These are phyloP conservation scores for Ophiocordyceps camponoti-floridani DNA, from an alignment of 2,329 filamentous ascomycete genomes.

Conservation along the genomic window DNA sequence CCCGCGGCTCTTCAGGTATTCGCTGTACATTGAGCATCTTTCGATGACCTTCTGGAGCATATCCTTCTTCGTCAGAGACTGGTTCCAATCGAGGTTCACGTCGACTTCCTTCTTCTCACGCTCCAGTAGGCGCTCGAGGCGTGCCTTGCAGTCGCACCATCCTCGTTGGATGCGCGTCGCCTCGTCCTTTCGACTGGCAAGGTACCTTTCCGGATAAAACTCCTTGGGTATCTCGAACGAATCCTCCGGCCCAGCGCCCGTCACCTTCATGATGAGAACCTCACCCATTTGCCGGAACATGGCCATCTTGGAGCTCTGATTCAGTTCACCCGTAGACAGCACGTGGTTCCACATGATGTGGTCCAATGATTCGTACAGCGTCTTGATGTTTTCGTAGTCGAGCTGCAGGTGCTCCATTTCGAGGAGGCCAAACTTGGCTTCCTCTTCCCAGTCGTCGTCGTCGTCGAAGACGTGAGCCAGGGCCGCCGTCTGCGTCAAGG, in stretches of 20 bases:
- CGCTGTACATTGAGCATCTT: slow-evolving; percentile 14
- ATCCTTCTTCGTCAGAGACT: slow-evolving; percentile 11
- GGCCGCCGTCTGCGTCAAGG: slow-evolving; percentile 15
- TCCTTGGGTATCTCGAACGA: slow-evolving; percentile 30
- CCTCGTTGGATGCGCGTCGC: slow-evolving; percentile 24
- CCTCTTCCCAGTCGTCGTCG: slow-evolving; percentile 13
- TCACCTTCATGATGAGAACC: slow-evolving; percentile 29
- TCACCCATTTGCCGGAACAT: slow-evolving; percentile 28
- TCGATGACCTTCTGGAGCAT: slow-evolving; percentile 12
- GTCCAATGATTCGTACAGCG: slow-evolving; percentile 29
- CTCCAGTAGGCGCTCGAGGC: slow-evolving; percentile 7
- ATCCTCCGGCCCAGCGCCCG: slow-evolving; percentile 20
- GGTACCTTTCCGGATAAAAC: slow-evolving; percentile 37
- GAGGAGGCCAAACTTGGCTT: slow-evolving; percentile 22
- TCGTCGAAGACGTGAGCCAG: slow-evolving; percentile 11
- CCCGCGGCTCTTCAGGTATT: slow-evolving; percentile 18
- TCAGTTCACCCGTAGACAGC: slow-evolving; percentile 16
- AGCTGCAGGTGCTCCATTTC: slow-evolving; percentile 19
- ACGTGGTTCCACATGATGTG: slow-evolving; percentile 28
- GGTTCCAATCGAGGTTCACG: slow-evolving; percentile 10
- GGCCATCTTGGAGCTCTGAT: slow-evolving; percentile 20
- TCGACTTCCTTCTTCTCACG: slow-evolving; percentile 11
- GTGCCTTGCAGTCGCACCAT: slow-evolving; percentile 14
- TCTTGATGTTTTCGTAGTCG: slow-evolving; percentile 20
- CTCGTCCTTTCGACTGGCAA: slow-evolving; percentile 24